These are phyloP conservation scores for Wickerhamomyces hampshirensis DNA, from an alignment of 805 yeast genomes.

Conservation along the genomic window DNA sequence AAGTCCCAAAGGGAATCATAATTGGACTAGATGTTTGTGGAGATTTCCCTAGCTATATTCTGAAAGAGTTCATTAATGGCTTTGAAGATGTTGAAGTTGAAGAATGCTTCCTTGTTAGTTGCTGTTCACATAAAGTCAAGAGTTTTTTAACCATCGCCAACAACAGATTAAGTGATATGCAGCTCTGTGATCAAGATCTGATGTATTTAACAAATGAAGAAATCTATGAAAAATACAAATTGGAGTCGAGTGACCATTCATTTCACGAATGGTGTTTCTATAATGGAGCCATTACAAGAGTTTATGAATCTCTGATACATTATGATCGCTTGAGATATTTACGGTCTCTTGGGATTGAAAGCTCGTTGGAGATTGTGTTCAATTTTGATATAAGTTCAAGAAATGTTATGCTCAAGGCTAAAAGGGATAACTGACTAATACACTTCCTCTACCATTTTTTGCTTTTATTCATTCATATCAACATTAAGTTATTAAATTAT, in stretches of 20 bases:
- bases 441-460: too few species aligned
- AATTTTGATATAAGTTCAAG: slow-evolving; percentile 4
- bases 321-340: not conserved
- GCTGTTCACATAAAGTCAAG: slow-evolving; percentile 14
- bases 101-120: slow-evolving; percentile 8
- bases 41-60: slow-evolving; percentile 3
- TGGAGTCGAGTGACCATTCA: not conserved
- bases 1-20: slow-evolving; percentile 5
- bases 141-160: slow-evolving; percentile 5
- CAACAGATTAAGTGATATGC: not conserved
- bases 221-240: not conserved
- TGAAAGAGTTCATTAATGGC: not conserved
- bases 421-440: too few species aligned
- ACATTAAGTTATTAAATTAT: not conserved
- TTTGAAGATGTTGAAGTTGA: slow-evolving; percentile 1
- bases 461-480: not conserved
- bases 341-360: not conserved
- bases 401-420: slow-evolving; percentile 1
- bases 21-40: slow-evolving; percentile 18
- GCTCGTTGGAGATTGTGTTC: not conserved
- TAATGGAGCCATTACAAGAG: not conserved
- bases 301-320: slow-evolving; percentile 3
- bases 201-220: slow-evolving; percentile 5
- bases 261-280: slow-evolving; percentile 1
- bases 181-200: slow-evolving; percentile 9